phyloP scores from a whole-genome alignment of 2,329 filamentous ascomycete genomes.

The Chaetoscypha palmicola region DNA sequence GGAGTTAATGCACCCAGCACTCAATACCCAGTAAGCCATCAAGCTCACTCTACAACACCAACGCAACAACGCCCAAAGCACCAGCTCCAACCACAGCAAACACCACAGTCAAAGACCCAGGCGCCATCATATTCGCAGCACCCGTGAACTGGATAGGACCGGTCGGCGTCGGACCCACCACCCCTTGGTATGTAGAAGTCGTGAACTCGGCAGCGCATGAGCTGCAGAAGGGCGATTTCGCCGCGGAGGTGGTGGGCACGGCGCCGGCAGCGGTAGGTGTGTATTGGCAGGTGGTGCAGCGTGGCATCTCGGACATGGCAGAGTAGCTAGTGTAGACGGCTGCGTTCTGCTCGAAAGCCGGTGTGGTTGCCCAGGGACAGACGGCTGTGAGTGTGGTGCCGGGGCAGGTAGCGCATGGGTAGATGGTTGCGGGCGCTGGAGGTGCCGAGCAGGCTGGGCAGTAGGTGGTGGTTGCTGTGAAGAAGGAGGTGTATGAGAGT shows the following conservation, averaged over 20 bases:
- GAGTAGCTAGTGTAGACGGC: constrained; percentile 6
- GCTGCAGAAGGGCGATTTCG: constrained; percentile 3
- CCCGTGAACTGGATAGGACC: constrained; percentile 3
- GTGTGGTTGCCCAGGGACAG: constrained; percentile 1
- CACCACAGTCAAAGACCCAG: not conserved
- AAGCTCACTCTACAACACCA: constrained; percentile 8
- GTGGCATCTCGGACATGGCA: constrained; percentile 1
- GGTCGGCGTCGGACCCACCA: not conserved
- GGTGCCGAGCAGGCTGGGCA: constrained; percentile 4
- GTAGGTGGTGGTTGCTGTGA: constrained; percentile 10
- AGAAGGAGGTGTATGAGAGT: constrained; percentile 4
- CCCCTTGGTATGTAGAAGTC: not conserved
- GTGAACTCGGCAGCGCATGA: not conserved
- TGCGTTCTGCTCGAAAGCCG: constrained; percentile 1
- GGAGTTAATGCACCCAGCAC: not conserved
- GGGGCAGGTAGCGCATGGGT: constrained; percentile 6
- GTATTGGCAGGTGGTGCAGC: not conserved
- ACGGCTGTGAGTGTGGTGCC: constrained; percentile 4
- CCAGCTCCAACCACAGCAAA: constrained; percentile 3
- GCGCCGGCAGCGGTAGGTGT: not conserved
- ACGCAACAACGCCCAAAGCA: constrained; percentile 1
- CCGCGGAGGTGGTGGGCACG: not conserved
- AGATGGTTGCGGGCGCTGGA: constrained; percentile 5
- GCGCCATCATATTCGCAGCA: constrained; percentile 2
- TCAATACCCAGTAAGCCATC: too few relatives aligned